These are phyloP conservation scores for Boletus edulis DNA, from an alignment of 768 basidiomycete species.

Conservation along the genomic window DNA sequence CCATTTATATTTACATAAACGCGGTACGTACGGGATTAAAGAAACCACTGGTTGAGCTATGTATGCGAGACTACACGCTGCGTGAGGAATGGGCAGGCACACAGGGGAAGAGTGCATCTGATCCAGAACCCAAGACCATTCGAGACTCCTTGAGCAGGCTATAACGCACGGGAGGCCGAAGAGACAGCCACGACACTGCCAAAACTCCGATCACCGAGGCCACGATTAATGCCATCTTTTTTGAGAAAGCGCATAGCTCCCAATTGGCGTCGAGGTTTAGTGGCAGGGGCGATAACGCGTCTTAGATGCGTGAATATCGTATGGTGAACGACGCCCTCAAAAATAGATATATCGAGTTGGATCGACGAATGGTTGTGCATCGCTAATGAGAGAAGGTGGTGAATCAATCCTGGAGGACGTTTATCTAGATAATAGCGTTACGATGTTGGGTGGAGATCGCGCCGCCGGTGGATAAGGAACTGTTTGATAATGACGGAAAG, in stretches of 20 bases:
- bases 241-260: not conserved
- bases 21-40: not conserved
- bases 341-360: not conserved
- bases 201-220: not conserved
- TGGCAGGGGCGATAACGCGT: too few relatives aligned
- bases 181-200: not conserved
- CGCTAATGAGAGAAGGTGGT: not conserved
- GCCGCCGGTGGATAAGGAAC: not conserved
- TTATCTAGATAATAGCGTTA: not conserved
- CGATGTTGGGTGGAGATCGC: not conserved
- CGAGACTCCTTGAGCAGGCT: not conserved
- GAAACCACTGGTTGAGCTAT: not conserved
- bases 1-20: not conserved
- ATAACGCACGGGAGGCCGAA: not conserved
- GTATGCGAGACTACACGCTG: not conserved
- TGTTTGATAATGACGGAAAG: conserved; percentile 9
- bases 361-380: not conserved
- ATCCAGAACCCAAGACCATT: not conserved
- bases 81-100: not conserved
- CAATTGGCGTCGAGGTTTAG: not conserved
- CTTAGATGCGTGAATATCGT: not conserved
- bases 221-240: not conserved
- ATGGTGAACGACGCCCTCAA: not conserved
- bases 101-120: not conserved
- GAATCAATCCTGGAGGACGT: conserved; percentile 2